Conservation (phyloP, 179 eudicot genomes). For the Drosera spatulata region DNA sequence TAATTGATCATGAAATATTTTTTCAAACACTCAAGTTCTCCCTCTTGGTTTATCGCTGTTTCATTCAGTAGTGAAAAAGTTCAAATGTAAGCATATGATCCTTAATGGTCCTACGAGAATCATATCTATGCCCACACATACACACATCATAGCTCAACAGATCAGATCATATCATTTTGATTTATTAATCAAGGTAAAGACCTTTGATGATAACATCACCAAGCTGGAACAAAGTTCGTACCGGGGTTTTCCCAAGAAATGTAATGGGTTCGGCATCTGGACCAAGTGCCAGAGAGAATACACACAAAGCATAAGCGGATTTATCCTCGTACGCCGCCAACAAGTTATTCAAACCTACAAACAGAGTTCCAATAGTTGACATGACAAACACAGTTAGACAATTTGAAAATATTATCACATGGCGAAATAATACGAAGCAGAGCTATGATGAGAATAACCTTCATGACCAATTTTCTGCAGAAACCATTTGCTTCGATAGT, state of each 20-base stretch:
- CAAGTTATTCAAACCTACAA: conserved; percentile 72
- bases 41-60: no score
- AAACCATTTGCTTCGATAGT: conserved; percentile 85
- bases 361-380: conserved; percentile 3
- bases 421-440: conserved; percentile 1
- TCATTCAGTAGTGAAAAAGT: no score
- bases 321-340: conserved; percentile 88
- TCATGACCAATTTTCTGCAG: conserved; percentile 89
- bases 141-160: no score
- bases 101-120: no score
- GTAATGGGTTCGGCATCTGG: conserved; percentile 75
- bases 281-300: conserved; percentile 83
- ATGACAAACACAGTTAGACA: background rate
- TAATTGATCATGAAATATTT: no score
- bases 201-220: no score
- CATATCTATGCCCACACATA: no score
- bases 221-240: conserved; percentile 15
- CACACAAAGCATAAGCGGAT: conserved; percentile 87
- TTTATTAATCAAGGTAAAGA: no score
- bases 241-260: conserved; percentile 80
- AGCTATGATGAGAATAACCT: conserved; percentile 33
- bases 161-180: no score
- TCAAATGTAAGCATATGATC: no score
- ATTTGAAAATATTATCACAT: background rate
- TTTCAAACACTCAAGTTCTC: no score